phyloP scores from a whole-genome alignment of 2,329 filamentous ascomycete genomes.

The Dendryphion nanum region DNA sequence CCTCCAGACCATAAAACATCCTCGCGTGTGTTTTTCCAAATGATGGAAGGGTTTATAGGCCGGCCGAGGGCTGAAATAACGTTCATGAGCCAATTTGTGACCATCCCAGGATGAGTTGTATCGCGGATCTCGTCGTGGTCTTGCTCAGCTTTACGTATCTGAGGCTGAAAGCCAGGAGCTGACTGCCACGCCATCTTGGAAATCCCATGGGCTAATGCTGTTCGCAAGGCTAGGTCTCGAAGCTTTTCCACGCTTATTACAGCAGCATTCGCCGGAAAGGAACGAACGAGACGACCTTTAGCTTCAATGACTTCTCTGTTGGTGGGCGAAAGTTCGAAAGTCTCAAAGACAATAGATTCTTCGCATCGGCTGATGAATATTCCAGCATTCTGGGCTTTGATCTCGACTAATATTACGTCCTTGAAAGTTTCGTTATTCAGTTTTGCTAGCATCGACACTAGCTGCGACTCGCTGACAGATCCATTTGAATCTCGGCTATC shows the following conservation, averaged over 20 bases:
- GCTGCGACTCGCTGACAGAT: neutral
- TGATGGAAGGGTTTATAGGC: constrained; percentile 14
- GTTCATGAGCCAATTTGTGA: constrained; percentile 53
- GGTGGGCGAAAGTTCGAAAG: constrained; percentile 48
- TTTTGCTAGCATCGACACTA: neutral
- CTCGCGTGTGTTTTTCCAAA: constrained; percentile 55
- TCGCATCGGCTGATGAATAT: constrained; percentile 39
- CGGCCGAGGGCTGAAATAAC: constrained; percentile 39
- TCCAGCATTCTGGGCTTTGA: constrained; percentile 49
- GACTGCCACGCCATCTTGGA: constrained; percentile 38
- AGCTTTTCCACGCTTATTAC: constrained; percentile 25
- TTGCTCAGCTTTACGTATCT: constrained; percentile 40
- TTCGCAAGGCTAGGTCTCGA: constrained; percentile 11
- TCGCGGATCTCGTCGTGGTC: constrained; percentile 47
- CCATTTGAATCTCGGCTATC: neutral
- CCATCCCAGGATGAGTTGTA: constrained; percentile 48
- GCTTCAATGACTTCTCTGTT: constrained; percentile 39
- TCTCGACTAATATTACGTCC: constrained; percentile 36
- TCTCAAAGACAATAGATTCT: constrained; percentile 37
- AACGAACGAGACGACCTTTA: constrained; percentile 42
- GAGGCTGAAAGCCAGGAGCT: constrained; percentile 33
- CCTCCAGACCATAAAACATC: constrained; percentile 50
- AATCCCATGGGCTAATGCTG: constrained; percentile 31
- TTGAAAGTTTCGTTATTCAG: neutral
- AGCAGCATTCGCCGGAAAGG: constrained; percentile 46